Conservation (phyloP, 305 asterid species). For the Withania somnifera region DNA sequence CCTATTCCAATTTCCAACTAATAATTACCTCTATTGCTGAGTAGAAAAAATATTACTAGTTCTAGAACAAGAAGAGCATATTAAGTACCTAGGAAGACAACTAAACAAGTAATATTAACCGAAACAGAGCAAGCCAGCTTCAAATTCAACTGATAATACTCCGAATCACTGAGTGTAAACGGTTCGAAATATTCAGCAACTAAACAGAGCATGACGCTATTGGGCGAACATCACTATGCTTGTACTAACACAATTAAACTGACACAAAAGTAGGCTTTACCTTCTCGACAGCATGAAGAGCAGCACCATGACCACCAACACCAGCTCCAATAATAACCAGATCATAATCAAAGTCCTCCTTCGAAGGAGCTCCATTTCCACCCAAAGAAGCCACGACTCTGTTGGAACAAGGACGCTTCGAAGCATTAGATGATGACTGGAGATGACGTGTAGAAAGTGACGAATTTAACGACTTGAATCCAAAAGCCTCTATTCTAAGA, state of each 20-base stretch:
- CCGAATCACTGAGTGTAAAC: background rate
- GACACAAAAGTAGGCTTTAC: slow-evolving; percentile 19
- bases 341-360: slow-evolving; percentile 68
- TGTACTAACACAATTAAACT: background rate
- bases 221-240: background rate
- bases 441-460: slow-evolving; percentile 21
- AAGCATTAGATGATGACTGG: background rate
- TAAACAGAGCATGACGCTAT: background rate
- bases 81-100: background rate
- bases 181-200: background rate
- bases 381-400: slow-evolving; percentile 39
- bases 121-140: background rate
- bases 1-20: background rate
- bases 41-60: background rate
- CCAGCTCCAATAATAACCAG: slow-evolving; percentile 96
- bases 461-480: slow-evolving; percentile 21
- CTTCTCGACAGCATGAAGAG: slow-evolving; percentile 96
- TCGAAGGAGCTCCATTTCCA: slow-evolving; percentile 51
- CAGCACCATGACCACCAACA: slow-evolving; percentile 99
- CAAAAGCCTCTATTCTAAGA: slow-evolving; percentile 62
- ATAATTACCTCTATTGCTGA: background rate
- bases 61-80: background rate
- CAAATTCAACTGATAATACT: background rate
- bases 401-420: slow-evolving; percentile 7
- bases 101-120: background rate